A percentile compares a stretch with the other conserved stretches of the same genome.
phyloP scores from a whole-genome alignment of 352 stramenopile genomes.

The Phytophthora palmivora region DNA sequence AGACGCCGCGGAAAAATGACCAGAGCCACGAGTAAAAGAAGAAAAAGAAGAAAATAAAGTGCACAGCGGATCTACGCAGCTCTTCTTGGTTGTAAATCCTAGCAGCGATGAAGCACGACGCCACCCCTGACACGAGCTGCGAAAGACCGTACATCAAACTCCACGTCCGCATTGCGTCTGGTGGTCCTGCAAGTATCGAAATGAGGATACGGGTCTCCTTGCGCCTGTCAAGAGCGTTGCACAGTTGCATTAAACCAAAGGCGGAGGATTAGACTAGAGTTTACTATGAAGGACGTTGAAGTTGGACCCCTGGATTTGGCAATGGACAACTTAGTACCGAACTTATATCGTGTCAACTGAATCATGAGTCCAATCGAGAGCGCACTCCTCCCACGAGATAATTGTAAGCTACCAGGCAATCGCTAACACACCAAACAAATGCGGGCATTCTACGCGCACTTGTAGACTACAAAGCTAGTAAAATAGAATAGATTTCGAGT shows the following conservation, averaged over 20 bases:
- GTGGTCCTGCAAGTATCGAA: constrained; percentile 7
- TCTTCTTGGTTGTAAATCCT: constrained; percentile 47
- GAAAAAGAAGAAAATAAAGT: constrained; percentile 63
- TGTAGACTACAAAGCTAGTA: too few relatives aligned
- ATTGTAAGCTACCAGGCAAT: too few relatives aligned
- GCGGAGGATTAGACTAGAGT: constrained; percentile 5
- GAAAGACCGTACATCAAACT: constrained; percentile 54
- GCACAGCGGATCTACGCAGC: constrained; percentile 48
- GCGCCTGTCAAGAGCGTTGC: constrained; percentile 24
- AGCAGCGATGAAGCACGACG: constrained; percentile 46
- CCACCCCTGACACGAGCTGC: constrained; percentile 44
- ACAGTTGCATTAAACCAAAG: neutral
- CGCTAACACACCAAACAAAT: too few relatives aligned
- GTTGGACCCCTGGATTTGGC: neutral
- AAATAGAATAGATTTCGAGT: too few relatives aligned
- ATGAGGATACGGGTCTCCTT: constrained; percentile 9
- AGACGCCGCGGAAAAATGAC: constrained; percentile 58
- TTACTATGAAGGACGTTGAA: constrained; percentile 22
- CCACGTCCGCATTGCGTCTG: constrained; percentile 41
- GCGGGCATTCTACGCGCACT: too few relatives aligned
- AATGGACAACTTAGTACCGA: neutral
- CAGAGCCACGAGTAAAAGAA: constrained; percentile 71
- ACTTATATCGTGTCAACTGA: neutral
- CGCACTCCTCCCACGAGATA: too few relatives aligned
- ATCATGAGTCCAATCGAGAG: too few relatives aligned